Conservation (phyloP, 23 red algal genomes). For the Cyanidioschyzon merolae region DNA sequence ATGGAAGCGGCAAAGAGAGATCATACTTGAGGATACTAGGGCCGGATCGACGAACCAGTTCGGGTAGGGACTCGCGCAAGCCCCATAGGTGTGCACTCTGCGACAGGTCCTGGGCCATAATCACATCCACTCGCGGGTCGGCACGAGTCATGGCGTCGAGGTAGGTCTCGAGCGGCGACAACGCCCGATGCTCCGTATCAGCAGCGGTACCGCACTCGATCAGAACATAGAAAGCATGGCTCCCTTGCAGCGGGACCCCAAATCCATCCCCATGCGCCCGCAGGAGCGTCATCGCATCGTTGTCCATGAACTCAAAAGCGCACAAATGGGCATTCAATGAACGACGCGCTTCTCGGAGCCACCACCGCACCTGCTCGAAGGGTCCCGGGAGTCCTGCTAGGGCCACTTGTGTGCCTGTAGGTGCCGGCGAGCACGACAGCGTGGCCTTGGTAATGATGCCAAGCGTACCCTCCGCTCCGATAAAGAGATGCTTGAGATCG, state of each 20-base stretch:
- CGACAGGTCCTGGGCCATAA: conserved; percentile 62
- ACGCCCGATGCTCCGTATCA: conserved; percentile 41
- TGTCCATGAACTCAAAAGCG: conserved; percentile 94
- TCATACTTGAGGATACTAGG: conserved; percentile 74
- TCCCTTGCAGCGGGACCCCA: conserved; percentile 35
- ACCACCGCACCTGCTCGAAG: conserved; percentile 37
- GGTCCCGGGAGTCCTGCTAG: conserved; percentile 28
- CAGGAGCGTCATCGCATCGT: conserved; percentile 44
- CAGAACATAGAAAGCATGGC: conserved; percentile 55
- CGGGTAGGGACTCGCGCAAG: conserved; percentile 77
- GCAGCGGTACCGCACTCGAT: conserved; percentile 64
- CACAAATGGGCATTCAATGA: conserved; percentile 65
- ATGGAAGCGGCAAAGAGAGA: conserved; percentile 58
- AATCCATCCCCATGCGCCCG: conserved; percentile 39
- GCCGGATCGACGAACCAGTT: conserved; percentile 62
- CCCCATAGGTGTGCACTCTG: conserved; percentile 68
- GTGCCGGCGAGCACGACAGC: conserved; percentile 52
- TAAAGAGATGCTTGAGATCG: conserved; percentile 79
- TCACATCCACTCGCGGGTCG: conserved; percentile 41
- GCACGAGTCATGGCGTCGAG: conserved; percentile 39
- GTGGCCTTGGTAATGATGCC: conserved; percentile 77
- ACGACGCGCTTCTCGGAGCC: conserved; percentile 38
- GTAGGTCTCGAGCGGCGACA: conserved; percentile 51
- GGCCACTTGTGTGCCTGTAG: conserved; percentile 37
- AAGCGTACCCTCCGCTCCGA: conserved; percentile 89